Conservation (phyloP, 2,329 filamentous ascomycete species). For the Diaporthe capsici region DNA sequence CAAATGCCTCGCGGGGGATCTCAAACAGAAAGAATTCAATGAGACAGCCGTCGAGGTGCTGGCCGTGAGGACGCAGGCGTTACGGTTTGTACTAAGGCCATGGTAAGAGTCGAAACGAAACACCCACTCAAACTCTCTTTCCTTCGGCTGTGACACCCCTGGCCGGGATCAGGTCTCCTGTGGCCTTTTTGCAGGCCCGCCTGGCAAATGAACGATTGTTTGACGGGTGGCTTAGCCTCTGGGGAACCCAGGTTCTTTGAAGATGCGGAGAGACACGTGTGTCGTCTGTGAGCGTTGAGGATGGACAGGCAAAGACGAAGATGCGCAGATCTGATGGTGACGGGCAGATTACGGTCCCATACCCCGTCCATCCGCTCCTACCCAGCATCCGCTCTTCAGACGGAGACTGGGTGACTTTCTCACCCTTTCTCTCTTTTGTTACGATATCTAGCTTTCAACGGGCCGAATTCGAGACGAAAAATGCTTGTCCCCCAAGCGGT, state of each 20-base stretch:
- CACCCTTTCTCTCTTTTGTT: neutral
- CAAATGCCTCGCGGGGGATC: slow-evolving; percentile 9
- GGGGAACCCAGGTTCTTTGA: neutral
- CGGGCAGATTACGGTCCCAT: neutral
- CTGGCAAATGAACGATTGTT: slow-evolving; percentile 24
- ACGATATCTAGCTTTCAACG: neutral
- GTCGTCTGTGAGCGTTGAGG: neutral
- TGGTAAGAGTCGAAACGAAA: slow-evolving; percentile 32
- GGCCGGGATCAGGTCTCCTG: slow-evolving; percentile 20
- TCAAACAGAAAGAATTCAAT: slow-evolving; percentile 6
- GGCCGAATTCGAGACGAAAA: slow-evolving; percentile 21
- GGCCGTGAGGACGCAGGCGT: slow-evolving; percentile 12
- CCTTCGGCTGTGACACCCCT: slow-evolving; percentile 15
- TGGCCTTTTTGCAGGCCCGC: neutral
- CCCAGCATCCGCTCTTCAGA: neutral
- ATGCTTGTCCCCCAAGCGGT: slow-evolving; percentile 1
- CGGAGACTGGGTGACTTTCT: neutral
- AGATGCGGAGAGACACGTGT: slow-evolving; percentile 18
- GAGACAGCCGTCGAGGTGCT: slow-evolving; percentile 3
- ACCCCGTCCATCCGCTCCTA: neutral
- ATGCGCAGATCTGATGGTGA: neutral
- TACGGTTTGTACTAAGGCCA: slow-evolving; percentile 17
- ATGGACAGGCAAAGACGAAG: slow-evolving; percentile 3
- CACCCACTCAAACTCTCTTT: slow-evolving; percentile 29
- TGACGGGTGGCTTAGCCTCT: slow-evolving; percentile 23